Base-by-base conservation (phyloP, 202 grass and related monocot genomes). In the Bolboschoenoplectus hybrid region DNA sequence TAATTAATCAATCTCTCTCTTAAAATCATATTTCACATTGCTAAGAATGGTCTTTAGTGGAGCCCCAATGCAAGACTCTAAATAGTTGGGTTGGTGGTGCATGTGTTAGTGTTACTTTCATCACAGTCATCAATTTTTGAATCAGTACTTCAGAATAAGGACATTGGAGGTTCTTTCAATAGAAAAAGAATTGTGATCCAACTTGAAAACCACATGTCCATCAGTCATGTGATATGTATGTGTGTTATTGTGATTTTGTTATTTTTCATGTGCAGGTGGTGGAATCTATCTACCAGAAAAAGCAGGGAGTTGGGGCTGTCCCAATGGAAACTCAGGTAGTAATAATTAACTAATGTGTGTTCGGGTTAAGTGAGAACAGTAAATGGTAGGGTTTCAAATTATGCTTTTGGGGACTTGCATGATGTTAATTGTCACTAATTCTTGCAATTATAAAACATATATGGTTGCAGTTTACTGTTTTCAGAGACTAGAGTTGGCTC, bases 201-300 rank as follows among this genome's bases (percentile, higher is more conserved):
- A 65, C 62, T 34, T 32, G 62, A 11, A 36, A 11, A 52, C 9
- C 1, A 0, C 9, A 10, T 19, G 57, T 17, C 17, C 4, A 16
- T 1, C n/a, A 71, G 7, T 71, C 40, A 45, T 71, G 67, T 44
- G 67, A 71, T 3, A 71, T n/a, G 7, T 71, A 40, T 71, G n/a
- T 61, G 12, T 61, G 11, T 56, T 10, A 56, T 58, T 58, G 55
- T 4, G 13, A 16, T 16, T 13, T 41, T 68, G 36, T 41, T 41
- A 41, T 70, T 44, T 43, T 43, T 70, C 67, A 70, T 70, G 67
- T 39, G 65, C 36, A 68, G 38, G 65, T 41, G 62, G 62, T 64
- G 19, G 63, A 66, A 66, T 11, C 26, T n/a, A 38, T 11, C 26
- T n/a, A 38, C 20, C 9, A 65, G 7, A 65, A 36, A 12, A 26